Evolutionary conservation across 257 asterid genomes (phyloP).

Genomic region (Jaltomata sinuosa): DNA sequence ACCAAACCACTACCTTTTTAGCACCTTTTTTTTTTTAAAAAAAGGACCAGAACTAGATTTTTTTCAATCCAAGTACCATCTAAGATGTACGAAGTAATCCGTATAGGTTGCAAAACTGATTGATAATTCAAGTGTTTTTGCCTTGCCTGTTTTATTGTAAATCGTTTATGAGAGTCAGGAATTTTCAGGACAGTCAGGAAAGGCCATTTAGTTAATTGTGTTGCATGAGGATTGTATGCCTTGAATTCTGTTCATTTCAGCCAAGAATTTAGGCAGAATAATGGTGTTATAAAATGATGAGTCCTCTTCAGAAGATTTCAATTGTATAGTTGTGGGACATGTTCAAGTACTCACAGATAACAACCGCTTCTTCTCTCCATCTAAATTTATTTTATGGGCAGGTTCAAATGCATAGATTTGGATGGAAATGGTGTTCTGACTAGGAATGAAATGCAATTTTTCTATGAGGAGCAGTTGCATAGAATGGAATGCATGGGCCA

Average conservation of each 20-base stretch:
- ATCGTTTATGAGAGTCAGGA: neutral
- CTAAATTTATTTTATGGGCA: slow-evolving; percentile 19
- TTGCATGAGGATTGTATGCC: neutral
- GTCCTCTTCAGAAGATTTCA: neutral
- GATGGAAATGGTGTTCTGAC: slow-evolving; percentile 94
- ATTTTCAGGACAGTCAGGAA: neutral
- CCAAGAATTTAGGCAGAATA: neutral
- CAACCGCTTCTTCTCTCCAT: neutral
- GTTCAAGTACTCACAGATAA: neutral
- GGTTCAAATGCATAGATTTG: slow-evolving; percentile 99
- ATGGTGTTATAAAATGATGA: neutral
- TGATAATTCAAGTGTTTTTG: neutral
- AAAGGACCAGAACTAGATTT: neutral
- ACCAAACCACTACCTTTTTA: neutral
- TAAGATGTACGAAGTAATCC: neutral
- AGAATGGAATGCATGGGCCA: slow-evolving; percentile 99
- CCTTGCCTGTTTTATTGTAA: neutral
- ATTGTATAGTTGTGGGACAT: neutral
- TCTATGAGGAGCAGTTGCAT: slow-evolving; percentile 97
- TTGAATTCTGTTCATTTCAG: neutral
- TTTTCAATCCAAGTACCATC: neutral
- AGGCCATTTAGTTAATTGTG: neutral
- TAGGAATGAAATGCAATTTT: slow-evolving; percentile 92
- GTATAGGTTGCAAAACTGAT: neutral
- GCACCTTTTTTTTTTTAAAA: neutral